These are phyloP conservation scores for Debaryomyces tyrocola DNA, from an alignment of 805 yeast genomes.

Conservation along the genomic window DNA sequence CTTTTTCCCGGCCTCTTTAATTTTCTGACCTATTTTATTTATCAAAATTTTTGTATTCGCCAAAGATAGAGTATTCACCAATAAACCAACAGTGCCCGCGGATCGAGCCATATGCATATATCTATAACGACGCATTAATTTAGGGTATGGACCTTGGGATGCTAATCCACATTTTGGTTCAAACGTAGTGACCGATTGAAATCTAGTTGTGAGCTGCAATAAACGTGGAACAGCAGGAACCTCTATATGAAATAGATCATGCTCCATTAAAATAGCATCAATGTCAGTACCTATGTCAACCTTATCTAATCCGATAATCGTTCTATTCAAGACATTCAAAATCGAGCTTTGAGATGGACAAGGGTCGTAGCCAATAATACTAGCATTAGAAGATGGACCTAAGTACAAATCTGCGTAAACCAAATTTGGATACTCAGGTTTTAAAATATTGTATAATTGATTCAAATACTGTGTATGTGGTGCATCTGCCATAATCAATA, in stretches of 20 bases:
- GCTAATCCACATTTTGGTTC: conserved; percentile 40
- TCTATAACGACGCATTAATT: conserved; percentile 79
- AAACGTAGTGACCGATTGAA: conserved; percentile 51
- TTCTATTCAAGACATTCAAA: conserved; percentile 16
- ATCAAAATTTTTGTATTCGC: conserved; percentile 70
- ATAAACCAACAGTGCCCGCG: conserved; percentile 88
- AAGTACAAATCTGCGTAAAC: conserved; percentile 33
- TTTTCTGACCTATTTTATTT: conserved; percentile 56
- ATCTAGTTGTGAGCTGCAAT: conserved; percentile 71
- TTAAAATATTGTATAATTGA: conserved; percentile 35
- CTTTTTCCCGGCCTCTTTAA: conserved; percentile 79
- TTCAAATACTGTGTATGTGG: conserved; percentile 53
- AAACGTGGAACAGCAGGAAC: conserved; percentile 77
- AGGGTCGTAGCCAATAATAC: conserved; percentile 44
- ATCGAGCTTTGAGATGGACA: not conserved
- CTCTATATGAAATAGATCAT: conserved; percentile 67
- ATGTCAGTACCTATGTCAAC: conserved; percentile 23
- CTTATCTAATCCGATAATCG: conserved; percentile 12
- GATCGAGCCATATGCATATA: conserved; percentile 86
- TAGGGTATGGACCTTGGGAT: conserved; percentile 66
- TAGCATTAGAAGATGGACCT: conserved; percentile 27
- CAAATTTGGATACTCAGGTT: conserved; percentile 28
- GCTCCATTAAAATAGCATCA: conserved; percentile 36
- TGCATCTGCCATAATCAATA: conserved; percentile 75
- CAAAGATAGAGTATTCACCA: conserved; percentile 86